Conservation (phyloP, 2,329 filamentous ascomycete species). For the Ophiostoma australiae region DNA sequence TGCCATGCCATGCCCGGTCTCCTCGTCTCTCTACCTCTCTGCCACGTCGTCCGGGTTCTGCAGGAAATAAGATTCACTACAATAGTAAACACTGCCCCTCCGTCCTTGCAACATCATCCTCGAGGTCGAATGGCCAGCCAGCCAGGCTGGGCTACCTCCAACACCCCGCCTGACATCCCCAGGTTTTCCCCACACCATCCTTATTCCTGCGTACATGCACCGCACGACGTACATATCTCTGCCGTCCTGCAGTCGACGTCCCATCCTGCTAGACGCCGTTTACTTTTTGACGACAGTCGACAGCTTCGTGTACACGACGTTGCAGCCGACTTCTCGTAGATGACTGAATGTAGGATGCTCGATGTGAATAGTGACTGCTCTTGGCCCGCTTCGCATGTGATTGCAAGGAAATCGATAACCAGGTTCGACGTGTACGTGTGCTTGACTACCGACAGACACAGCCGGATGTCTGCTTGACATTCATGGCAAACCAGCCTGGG, state of each 20-base stretch:
- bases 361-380: not conserved
- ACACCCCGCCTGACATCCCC: not conserved
- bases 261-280: not conserved
- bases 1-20: not conserved
- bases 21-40: not conserved
- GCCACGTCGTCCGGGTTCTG: not conserved
- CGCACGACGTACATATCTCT: constrained; percentile 2
- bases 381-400: not conserved
- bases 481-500: not conserved
- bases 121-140: not conserved
- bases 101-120: not conserved
- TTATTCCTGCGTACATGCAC: not conserved
- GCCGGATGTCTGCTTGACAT: constrained; percentile 4
- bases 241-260: constrained; percentile 4
- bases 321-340: not conserved
- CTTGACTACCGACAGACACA: not conserved
- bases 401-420: not conserved
- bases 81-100: not conserved
- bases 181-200: constrained; percentile 7
- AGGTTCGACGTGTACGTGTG: not conserved
- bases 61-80: not conserved
- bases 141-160: not conserved
- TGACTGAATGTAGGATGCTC: not conserved
- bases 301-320: too few species aligned
- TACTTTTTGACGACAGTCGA: not conserved